Evolutionary conservation across 768 basidiomycete species (phyloP), one percentile per base, ranked within the genome.

Genomic region (Lanmaoa pseudosensibilis): DNA sequence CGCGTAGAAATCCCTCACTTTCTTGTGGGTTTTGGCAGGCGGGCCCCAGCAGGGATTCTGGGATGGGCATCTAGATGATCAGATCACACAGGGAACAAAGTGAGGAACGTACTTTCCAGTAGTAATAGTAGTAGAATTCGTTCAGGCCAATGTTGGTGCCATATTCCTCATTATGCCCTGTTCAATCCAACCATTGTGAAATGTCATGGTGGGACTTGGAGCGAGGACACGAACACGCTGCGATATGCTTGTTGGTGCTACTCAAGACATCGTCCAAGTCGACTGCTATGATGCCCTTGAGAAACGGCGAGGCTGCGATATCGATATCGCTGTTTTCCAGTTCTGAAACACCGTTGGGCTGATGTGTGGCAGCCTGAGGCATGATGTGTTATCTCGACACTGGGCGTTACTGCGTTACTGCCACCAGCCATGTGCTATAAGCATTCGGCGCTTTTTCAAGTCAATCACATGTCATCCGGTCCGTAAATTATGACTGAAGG

Each of bases 121-220:
- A 88, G 68, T 86, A 87, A 61, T 87, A 88, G 65, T 89, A 90
- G 61, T 83, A 83, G 66, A 87, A 88, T 50, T 79, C 61, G n/a
- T 78, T 72, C 44, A 82, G 51, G 33, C 74, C 74, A 76, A 90
- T 84, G 25, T 56, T 39, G 4, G 85, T 83, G 15, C 81, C 82
- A 63, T 81, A 84, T 10, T 65, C 66, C 23, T 78, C 76, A 56
- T 89, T 89, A 61, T 89, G 87, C 87, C 87, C 87, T 89, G 55
- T 6, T 57, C 33, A 54, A 39, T 21, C 41, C 50, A 34, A 48
- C 11, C 2, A 2, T 39, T 36, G 53, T 51, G 38, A 49, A 33
- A 39, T 41, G 44, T 8, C 11, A 18, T n/a, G 48, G 37, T 6
- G 21, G 21, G 37, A 43, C 7, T 39, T 18, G 41, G 21, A 33